Percentiles rank a stretch among this genome's conserved stretches.
phyloP scores from a whole-genome alignment of 768 basidiomycete genomes.

The Lactifluus volemus region DNA sequence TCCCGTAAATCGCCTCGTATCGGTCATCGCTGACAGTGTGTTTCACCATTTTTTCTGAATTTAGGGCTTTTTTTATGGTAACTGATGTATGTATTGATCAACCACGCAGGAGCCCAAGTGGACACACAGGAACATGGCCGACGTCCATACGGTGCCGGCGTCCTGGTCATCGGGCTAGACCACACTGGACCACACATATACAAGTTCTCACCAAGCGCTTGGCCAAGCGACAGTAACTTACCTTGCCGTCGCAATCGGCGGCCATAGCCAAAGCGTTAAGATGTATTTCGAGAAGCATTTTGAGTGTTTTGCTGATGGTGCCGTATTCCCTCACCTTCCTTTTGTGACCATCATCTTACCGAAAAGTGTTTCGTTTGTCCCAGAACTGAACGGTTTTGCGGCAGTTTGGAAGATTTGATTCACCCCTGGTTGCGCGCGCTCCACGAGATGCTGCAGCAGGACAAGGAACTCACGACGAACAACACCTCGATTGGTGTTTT shows the following conservation, averaged over 20 bases:
- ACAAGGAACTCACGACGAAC: slow-evolving; percentile 87
- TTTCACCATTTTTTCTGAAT: slow-evolving; percentile 16
- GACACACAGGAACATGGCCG: slow-evolving; percentile 98
- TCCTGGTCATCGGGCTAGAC: slow-evolving; percentile 94
- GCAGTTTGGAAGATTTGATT: slow-evolving; percentile 78
- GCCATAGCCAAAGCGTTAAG: slow-evolving; percentile 95
- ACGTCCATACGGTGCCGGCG: slow-evolving; percentile 96
- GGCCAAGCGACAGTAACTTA: slow-evolving; percentile 46
- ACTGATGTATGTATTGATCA: background rate
- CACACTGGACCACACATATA: slow-evolving; percentile 94
- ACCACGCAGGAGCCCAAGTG: slow-evolving; percentile 77
- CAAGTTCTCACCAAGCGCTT: slow-evolving; percentile 97
- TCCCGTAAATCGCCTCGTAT: slow-evolving; percentile 89
- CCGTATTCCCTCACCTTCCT: slow-evolving; percentile 2
- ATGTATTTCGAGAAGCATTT: slow-evolving; percentile 96
- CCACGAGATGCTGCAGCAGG: slow-evolving; percentile 94
- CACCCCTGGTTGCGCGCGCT: slow-evolving; percentile 91
- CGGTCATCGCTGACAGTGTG: slow-evolving; percentile 90
- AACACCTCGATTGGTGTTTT: slow-evolving; percentile 96
- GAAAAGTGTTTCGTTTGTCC: background rate
- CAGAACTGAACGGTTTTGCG: slow-evolving; percentile 25
- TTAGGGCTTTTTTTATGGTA: no score
- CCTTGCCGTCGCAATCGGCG: slow-evolving; percentile 97
- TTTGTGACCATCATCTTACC: background rate
- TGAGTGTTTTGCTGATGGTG: slow-evolving; percentile 79